These are phyloP conservation scores for Melaleuca quinquenervia DNA, from an alignment of 345 rosid genomes.

Conservation along the genomic window DNA sequence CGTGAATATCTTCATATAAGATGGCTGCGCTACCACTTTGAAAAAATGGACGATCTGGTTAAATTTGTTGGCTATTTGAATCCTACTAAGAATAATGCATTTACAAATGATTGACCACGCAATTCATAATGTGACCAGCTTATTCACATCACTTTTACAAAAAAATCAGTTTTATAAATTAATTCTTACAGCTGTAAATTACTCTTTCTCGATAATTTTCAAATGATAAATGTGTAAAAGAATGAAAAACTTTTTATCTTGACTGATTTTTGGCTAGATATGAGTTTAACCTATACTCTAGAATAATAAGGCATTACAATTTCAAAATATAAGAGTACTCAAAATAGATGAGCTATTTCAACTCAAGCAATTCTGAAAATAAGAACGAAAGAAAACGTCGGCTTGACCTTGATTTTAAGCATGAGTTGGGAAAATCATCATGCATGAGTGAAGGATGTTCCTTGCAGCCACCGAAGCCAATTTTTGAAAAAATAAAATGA, in stretches of 20 bases:
- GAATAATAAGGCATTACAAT: not conserved
- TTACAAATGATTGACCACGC: too few species aligned
- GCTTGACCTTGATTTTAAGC: not conserved
- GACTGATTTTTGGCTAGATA: not conserved
- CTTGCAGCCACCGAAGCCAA: too few species aligned
- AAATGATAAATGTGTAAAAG: not conserved
- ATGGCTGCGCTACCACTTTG: too few species aligned
- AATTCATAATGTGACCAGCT: rapidly evolving
- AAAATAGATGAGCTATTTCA: not conserved
- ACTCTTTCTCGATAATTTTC: not conserved
- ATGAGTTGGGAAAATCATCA: too few species aligned
- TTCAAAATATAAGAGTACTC: too few species aligned
- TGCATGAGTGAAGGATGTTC: too few species aligned
- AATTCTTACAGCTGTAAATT: rapidly evolving
- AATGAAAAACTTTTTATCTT: rapidly evolving
- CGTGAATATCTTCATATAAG: too few species aligned
- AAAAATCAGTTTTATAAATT: not conserved
- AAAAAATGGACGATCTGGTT: too few species aligned
- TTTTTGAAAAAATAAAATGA: not conserved
- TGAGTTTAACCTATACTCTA: too few species aligned
- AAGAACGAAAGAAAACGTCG: not conserved
- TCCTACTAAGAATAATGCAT: too few species aligned
- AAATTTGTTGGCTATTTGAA: too few species aligned
- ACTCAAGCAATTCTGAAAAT: not conserved
- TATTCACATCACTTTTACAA: not conserved